Evolutionary conservation across 2,329 filamentous ascomycete species (phyloP).

Genomic region (Fusarium lyarnte): DNA sequence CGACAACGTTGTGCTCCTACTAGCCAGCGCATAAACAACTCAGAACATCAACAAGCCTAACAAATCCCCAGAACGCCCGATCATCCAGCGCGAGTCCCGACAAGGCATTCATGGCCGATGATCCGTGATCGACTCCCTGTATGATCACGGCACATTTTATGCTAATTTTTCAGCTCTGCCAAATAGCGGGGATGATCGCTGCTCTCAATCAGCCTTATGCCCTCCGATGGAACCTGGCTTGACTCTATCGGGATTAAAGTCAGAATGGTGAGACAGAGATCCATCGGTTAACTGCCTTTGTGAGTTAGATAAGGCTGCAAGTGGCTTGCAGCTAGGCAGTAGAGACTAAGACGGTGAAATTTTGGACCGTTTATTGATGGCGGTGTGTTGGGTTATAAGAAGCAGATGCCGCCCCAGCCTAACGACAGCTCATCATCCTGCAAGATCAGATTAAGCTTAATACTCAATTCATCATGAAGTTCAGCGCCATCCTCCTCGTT

Average conservation of each 20-base stretch:
- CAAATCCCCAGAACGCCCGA: background rate
- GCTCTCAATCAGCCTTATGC: conserved; percentile 15
- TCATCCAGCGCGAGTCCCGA: background rate
- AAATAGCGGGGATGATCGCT: background rate
- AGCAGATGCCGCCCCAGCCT: fast-evolving
- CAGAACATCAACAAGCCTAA: background rate
- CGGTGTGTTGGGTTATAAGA: conserved; percentile 7
- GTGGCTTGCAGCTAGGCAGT: background rate
- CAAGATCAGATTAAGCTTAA: background rate
- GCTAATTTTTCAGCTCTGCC: conserved; percentile 16
- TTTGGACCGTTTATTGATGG: background rate
- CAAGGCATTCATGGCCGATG: background rate
- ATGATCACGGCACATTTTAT: background rate
- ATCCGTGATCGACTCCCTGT: background rate
- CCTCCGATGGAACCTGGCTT: background rate
- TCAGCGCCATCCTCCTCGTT: conserved; percentile 3
- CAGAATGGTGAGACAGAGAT: background rate
- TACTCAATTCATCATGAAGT: conserved; percentile 6
- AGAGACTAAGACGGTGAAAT: conserved; percentile 2
- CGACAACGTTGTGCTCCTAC: background rate
- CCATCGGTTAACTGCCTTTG: background rate
- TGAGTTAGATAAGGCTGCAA: background rate
- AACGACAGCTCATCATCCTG: fast-evolving
- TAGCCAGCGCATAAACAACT: background rate
- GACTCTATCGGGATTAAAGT: background rate